Evolutionary conservation across 2,329 filamentous ascomycete genomes (phyloP).

Genomic region (Trichoderma aggressivum): DNA sequence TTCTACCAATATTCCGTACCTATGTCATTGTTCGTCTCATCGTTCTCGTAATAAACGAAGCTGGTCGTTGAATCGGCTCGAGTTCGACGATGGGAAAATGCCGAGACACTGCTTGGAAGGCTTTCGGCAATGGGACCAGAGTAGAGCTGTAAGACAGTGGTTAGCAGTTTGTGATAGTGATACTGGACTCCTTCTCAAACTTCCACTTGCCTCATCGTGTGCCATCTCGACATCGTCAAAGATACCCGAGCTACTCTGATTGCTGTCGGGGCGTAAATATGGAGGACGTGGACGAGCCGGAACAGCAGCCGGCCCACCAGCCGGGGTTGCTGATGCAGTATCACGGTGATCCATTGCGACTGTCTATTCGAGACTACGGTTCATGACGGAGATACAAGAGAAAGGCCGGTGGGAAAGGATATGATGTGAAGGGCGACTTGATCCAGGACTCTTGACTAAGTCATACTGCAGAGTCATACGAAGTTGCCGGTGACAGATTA

Average conservation of each 20-base stretch:
- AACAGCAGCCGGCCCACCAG: conserved; percentile 21
- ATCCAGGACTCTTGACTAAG: background rate
- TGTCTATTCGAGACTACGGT: conserved; percentile 4
- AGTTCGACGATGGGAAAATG: conserved; percentile 78
- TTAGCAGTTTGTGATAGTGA: conserved; percentile 19
- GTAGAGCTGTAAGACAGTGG: conserved; percentile 58
- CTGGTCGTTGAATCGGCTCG: conserved; percentile 82
- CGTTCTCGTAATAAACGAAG: conserved; percentile 76
- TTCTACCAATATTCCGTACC: background rate
- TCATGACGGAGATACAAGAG: background rate
- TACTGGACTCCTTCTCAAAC: background rate
- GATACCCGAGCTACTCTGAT: conserved; percentile 73
- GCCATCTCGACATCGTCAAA: conserved; percentile 99
- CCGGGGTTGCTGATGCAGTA: conserved; percentile 23
- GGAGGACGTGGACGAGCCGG: conserved; percentile 25
- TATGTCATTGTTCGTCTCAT: conserved; percentile 39
- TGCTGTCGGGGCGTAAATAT: conserved; percentile 65
- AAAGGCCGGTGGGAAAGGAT: background rate
- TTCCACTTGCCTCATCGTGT: conserved; percentile 71
- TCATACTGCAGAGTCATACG: background rate
- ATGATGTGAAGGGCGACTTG: background rate
- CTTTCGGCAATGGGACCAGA: conserved; percentile 92
- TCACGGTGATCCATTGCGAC: conserved; percentile 27
- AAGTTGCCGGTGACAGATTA: background rate
- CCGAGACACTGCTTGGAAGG: conserved; percentile 88